Evolutionary conservation across 805 yeast species (phyloP).

Genomic region (Lachancea mirantina): DNA sequence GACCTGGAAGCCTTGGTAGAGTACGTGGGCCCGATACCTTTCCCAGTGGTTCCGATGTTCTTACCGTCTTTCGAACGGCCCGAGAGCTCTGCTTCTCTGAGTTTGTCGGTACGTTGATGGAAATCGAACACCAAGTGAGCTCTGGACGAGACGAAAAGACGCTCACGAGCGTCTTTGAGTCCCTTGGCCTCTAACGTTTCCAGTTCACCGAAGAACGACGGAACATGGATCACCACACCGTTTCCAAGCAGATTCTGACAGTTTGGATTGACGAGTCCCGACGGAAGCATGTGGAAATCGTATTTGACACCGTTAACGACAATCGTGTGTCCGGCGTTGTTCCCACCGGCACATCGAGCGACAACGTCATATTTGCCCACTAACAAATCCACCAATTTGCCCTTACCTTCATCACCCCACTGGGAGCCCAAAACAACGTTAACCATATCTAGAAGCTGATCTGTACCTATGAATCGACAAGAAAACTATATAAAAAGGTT

Average conservation of each 20-base stretch:
- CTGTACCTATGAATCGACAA: background rate
- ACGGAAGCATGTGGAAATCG: slow-evolving; percentile 98
- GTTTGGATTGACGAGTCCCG: slow-evolving; percentile 92
- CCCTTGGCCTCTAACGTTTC: slow-evolving; percentile 78
- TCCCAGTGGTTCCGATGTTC: slow-evolving; percentile 97
- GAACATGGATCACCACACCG: slow-evolving; percentile 94
- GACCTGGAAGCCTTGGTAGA: slow-evolving; percentile 95
- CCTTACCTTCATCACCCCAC: slow-evolving; percentile 99
- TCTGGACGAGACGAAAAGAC: slow-evolving; percentile 84
- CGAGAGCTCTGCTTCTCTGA: slow-evolving; percentile 86
- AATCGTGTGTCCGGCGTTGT: slow-evolving; percentile 98
- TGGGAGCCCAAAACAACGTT: slow-evolving; percentile 93
- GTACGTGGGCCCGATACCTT: slow-evolving; percentile 98
- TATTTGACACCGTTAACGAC: slow-evolving; percentile 84
- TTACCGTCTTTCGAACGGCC: slow-evolving; percentile 45
- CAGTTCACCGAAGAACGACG: slow-evolving; percentile 85
- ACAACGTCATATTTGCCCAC: slow-evolving; percentile 95
- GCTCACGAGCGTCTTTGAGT: slow-evolving; percentile 45
- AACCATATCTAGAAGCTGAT: slow-evolving; percentile 28
- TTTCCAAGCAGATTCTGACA: slow-evolving; percentile 88
- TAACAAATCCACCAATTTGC: slow-evolving; percentile 88
- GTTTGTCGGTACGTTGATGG: slow-evolving; percentile 94
- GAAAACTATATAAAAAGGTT: too few species aligned
- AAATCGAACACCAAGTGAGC: slow-evolving; percentile 96
- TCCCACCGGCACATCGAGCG: slow-evolving; percentile 98